A percentile compares a stretch with the other conserved stretches of the same genome.
Evolutionary conservation across 352 stramenopile species (phyloP).

Genomic region (Globisporangium megalacanthum): DNA sequence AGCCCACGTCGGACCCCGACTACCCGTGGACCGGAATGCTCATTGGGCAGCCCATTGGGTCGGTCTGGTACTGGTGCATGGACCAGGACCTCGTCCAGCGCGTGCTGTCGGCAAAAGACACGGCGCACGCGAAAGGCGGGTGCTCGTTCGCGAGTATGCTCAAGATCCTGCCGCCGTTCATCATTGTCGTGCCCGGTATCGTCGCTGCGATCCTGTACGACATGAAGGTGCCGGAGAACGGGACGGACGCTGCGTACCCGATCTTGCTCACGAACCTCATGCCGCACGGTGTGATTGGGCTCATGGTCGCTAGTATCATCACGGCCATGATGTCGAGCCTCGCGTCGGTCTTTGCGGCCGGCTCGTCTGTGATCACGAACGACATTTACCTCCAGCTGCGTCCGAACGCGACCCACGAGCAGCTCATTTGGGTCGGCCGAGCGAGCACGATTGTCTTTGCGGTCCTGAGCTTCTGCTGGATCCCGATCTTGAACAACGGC

Average conservation of each 20-base stretch:
- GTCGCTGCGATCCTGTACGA: slow-evolving; percentile 58
- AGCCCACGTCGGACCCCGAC: slow-evolving; percentile 38
- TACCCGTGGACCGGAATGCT: slow-evolving; percentile 74
- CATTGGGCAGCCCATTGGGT: slow-evolving; percentile 52
- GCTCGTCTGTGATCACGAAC: slow-evolving; percentile 58
- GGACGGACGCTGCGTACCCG: slow-evolving; percentile 58
- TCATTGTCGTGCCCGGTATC: slow-evolving; percentile 65
- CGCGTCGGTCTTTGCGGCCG: slow-evolving; percentile 54
- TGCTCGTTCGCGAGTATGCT: slow-evolving; percentile 50
- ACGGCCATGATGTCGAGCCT: slow-evolving; percentile 70
- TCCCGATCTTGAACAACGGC: slow-evolving; percentile 53
- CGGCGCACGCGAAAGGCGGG: slow-evolving; percentile 49
- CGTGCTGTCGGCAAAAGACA: slow-evolving; percentile 64
- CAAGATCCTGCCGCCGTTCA: slow-evolving; percentile 59
- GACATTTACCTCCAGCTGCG: slow-evolving; percentile 54
- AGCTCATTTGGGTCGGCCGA: slow-evolving; percentile 56
- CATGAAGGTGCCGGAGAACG: slow-evolving; percentile 40
- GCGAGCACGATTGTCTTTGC: slow-evolving; percentile 43
- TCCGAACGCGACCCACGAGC: slow-evolving; percentile 44
- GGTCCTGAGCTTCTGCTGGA: slow-evolving; percentile 55
- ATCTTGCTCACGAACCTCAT: slow-evolving; percentile 64
- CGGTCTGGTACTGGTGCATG: slow-evolving; percentile 75
- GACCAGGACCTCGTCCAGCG: slow-evolving; percentile 67
- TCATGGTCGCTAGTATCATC: slow-evolving; percentile 70
- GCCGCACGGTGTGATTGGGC: slow-evolving; percentile 50